These are phyloP conservation scores for Venturia effusa DNA, from an alignment of 2,329 filamentous ascomycete genomes.

Conservation along the genomic window DNA sequence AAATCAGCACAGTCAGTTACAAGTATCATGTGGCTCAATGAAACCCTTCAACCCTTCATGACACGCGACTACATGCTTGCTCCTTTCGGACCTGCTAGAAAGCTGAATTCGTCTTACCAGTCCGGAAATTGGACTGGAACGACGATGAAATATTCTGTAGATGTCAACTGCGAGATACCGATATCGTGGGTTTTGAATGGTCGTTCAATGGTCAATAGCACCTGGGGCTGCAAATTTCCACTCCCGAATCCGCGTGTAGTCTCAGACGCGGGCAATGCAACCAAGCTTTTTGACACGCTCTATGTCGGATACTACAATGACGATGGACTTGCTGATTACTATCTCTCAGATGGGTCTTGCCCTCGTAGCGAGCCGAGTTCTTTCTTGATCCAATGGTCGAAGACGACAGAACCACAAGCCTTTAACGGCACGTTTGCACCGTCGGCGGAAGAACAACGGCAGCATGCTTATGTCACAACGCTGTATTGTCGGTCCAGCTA, in stretches of 20 bases:
- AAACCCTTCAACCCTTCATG: conserved; percentile 35
- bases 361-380: conserved; percentile 24
- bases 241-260: background rate
- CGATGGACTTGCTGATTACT: conserved; percentile 24
- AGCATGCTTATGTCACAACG: conserved; percentile 19
- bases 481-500: conserved; percentile 37
- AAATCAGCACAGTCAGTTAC: conserved; percentile 36
- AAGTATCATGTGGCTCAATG: conserved; percentile 36
- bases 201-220: conserved; percentile 15
- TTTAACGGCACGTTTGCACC: background rate
- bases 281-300: conserved; percentile 20
- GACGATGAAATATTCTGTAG: conserved; percentile 24
- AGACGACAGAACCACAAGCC: background rate
- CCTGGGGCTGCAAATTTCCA: conserved; percentile 17
- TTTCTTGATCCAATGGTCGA: conserved; percentile 27
- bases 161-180: conserved; percentile 23
- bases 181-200: conserved; percentile 1
- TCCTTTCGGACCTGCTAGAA: conserved; percentile 28
- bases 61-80: conserved; percentile 31
- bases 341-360: conserved; percentile 21
- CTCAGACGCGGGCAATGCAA: conserved; percentile 7
- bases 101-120: background rate
- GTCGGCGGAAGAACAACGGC: background rate
- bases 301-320: conserved; percentile 36
- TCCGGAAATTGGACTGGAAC: conserved; percentile 15